Evolutionary conservation across 2,329 filamentous ascomycete genomes (phyloP).

Genomic region (Anthostomella pinea): DNA sequence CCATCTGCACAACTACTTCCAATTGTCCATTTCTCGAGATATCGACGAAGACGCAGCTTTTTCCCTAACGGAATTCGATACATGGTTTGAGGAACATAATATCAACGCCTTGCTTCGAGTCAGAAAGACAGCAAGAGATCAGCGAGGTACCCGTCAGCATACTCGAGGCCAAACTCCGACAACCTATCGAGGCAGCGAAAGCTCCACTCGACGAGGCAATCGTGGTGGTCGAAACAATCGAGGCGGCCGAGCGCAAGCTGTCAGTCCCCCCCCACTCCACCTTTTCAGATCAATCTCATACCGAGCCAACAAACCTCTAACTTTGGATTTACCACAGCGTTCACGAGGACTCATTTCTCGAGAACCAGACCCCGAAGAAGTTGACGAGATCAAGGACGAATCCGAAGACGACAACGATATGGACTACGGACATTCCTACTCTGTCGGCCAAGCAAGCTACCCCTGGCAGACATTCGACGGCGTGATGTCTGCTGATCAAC

Average conservation of each 20-base stretch:
- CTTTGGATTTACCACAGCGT: too few relatives aligned
- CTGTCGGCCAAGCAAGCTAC: too few relatives aligned
- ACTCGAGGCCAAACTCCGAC: constrained; percentile 22
- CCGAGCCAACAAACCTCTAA: too few relatives aligned
- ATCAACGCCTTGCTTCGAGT: constrained; percentile 74
- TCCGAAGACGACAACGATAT: constrained; percentile 15
- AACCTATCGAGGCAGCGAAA: constrained; percentile 24
- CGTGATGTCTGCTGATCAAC: too few relatives aligned
- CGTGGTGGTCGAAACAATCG: constrained; percentile 15
- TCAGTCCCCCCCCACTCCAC: constrained; percentile 13
- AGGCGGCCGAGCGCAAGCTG: constrained; percentile 16
- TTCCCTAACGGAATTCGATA: constrained; percentile 65
- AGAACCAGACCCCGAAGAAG: not conserved
- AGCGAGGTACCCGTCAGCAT: constrained; percentile 48
- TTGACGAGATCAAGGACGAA: constrained; percentile 20
- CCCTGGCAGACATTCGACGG: too few relatives aligned
- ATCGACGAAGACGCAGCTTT: constrained; percentile 63
- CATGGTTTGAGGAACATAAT: constrained; percentile 72
- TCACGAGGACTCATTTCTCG: not conserved
- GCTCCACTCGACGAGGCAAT: constrained; percentile 10
- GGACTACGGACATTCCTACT: constrained; percentile 8
- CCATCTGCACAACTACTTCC: constrained; percentile 83
- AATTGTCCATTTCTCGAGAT: constrained; percentile 69
- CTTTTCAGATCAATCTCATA: not conserved
- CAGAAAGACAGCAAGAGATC: constrained; percentile 70